Percentiles rank a stretch among this genome's conserved stretches.
These are phyloP conservation scores for Yamadazyma scolyti DNA, from an alignment of 805 yeast genomes.

Conservation along the genomic window DNA sequence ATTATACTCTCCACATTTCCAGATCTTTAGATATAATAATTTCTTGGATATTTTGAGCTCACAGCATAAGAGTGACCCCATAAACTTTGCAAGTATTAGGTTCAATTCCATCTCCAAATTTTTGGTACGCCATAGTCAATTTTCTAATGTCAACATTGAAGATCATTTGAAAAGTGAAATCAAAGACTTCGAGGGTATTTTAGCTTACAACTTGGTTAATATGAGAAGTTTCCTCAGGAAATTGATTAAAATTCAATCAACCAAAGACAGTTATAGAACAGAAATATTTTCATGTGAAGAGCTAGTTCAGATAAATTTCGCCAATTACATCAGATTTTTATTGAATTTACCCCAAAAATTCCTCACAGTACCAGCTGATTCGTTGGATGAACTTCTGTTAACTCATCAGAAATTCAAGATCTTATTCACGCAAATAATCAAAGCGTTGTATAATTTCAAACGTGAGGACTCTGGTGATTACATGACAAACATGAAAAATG, in stretches of 20 bases:
- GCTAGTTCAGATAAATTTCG: slow-evolving; percentile 33
- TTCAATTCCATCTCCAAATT: slow-evolving; percentile 13
- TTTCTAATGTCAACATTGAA: slow-evolving; percentile 15
- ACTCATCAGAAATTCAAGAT: slow-evolving; percentile 27
- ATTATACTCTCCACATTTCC: slow-evolving; percentile 26
- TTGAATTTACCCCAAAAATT: slow-evolving; percentile 25
- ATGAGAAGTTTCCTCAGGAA: slow-evolving; percentile 24
- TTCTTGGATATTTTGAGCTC: slow-evolving; percentile 28
- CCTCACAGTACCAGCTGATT: slow-evolving; percentile 8
- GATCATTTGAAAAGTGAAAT: slow-evolving; percentile 18
- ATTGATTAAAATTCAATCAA: slow-evolving; percentile 15
- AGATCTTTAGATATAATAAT: slow-evolving; percentile 25
- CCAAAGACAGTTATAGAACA: slow-evolving; percentile 3
- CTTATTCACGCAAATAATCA: slow-evolving; percentile 22
- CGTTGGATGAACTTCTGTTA: slow-evolving; percentile 17
- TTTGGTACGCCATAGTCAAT: slow-evolving; percentile 12
- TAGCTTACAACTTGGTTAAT: slow-evolving; percentile 26
- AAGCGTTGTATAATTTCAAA: slow-evolving; percentile 20
- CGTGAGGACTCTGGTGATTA: slow-evolving; percentile 26
- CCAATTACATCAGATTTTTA: slow-evolving; percentile 33
- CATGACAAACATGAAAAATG: slow-evolving; percentile 9
- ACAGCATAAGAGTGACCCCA: slow-evolving; percentile 33
- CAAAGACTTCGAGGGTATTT: slow-evolving; percentile 24
- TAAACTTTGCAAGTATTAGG: slow-evolving; percentile 29
- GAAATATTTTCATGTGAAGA: slow-evolving; percentile 25